phyloP scores from a whole-genome alignment of 2,329 filamentous ascomycete genomes.

The Cyanodermella asteris region DNA sequence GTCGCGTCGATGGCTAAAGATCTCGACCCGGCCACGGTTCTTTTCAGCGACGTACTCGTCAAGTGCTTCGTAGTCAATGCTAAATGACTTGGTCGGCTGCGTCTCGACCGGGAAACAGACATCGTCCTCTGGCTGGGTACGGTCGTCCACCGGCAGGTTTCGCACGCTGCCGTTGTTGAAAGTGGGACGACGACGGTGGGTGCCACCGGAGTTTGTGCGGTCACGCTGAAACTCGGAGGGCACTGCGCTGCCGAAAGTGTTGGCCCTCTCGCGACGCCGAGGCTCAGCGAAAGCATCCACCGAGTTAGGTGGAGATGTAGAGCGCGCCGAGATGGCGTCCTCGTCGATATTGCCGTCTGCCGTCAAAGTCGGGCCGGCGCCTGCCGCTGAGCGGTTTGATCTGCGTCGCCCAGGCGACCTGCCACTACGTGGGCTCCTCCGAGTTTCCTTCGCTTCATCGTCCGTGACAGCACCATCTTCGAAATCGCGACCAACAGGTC shows the following conservation, averaged over 20 bases:
- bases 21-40: no score
- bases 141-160: conserved; percentile 24
- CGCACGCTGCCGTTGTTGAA: conserved; percentile 33
- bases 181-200: conserved; percentile 37
- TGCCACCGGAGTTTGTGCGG: conserved; percentile 48
- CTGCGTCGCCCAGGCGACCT: no score
- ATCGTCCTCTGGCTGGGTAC: conserved; percentile 56
- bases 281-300: conserved; percentile 93
- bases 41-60: conserved; percentile 76
- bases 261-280: conserved; percentile 57
- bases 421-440: no score
- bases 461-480: conserved; percentile 73
- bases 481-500: conserved; percentile 54
- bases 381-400: no score
- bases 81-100: conserved; percentile 56
- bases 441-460: no score
- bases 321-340: conserved; percentile 37
- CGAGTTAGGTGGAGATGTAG: conserved; percentile 78
- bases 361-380: no score
- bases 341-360: no score
- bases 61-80: conserved; percentile 77
- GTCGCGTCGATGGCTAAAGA: conserved; percentile 9
- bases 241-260: conserved; percentile 39
- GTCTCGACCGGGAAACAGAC: conserved; percentile 72
- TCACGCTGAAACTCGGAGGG: conserved; percentile 33